Evolutionary conservation across 768 basidiomycete species (phyloP), one percentile per base, ranked within the genome.

Genomic region (Nidula microcarpa): DNA sequence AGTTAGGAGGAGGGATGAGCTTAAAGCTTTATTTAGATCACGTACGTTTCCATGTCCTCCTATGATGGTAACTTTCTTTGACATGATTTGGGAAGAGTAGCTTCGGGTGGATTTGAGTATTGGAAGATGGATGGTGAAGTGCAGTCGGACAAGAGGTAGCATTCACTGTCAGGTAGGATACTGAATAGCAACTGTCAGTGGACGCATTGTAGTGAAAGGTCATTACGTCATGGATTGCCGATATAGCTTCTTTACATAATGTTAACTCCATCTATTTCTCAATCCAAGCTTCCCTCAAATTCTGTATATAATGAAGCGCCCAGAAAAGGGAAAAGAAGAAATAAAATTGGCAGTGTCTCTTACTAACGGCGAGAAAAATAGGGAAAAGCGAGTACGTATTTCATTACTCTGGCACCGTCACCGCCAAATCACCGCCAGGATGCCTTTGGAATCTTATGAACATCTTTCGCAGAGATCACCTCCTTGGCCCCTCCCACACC

Each of bases 21-120:
- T 13, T 4, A 36, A 2, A 11, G 32, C 45, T 13, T 47, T 41
- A 11, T 17, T 13, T 36, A 16, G 34, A 33, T 10, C 43, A 55
- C 70, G 43, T 55, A 78, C 79, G 54, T 77, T 75, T 53, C 81
- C 80, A 57, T 82, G 78, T 6, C 79, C 81, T 17, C 81, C 80
- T 14, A 82, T 71, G 49, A 81, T 80, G 50, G 71, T 70, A 6
- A 80, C 66, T 52, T 79, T 80, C 63, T 72, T 75, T 18, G 32
- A 47, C 35, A 49, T 46, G 43, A 48, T 47, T 33, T 50, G 37
- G 33, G 9, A 43, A 48, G 33, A 50, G 34, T 36, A 51, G 33
- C 35, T 14, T 23, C 14, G 34, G 13, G 18, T 41, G 52, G 43
- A 49, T 37, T 4, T 23, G 13, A 30, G 14, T 11, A 41, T 13